Base-by-base conservation (phyloP, 139 green algal genomes). In the Pleodorina starrii region DNA sequence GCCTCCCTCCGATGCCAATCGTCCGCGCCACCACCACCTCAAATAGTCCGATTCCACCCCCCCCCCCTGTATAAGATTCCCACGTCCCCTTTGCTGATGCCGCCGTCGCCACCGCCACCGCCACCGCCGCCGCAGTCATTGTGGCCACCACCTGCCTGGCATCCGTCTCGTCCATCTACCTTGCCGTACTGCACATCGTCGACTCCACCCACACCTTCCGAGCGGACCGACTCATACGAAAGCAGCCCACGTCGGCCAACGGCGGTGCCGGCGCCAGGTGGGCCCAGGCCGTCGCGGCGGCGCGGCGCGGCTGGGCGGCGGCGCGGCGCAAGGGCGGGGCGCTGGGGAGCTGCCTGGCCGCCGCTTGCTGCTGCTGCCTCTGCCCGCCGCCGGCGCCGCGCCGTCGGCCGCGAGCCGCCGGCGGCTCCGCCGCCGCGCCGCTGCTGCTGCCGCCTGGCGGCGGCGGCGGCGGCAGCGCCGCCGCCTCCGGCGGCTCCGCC, bases 131-230 rank as follows among this genome's bases (percentile, higher is more conserved):
- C 38, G 46, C 51, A 90, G 57, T 91, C 12, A 72, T 87, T 32
- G 68, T 42, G 23, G 92, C 59, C 50, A 25, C 89, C 32, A 84
- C 77, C 32, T 88, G 86, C 35, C 54, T 90, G 43, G 82, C 79
- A 40, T 51, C 84, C 25, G 80, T 90, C 2, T 71, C 66, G 7
- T 76, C 80, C 50, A 75, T 90, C 38, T 90, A 85, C 71, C 48
- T 87, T 7, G 89, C 90, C n/a, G 92, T 91, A 21, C 25, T 82
- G 14, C 71, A 84, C 27, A 48, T 94, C 17, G 77, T 92, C 29
- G 92, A 93, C 82, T 71, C 73, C 5, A 90, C 66, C 21, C 89
- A 92, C 75, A 79, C 84, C 3, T 82, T 92, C 43, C 68, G 63
- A 3, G 66, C 44, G 21, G 82, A 88, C 9, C 43, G 66, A 1